Conservation (phyloP, 129 eudicot genomes). For the Chrysanthemum seticuspe region DNA sequence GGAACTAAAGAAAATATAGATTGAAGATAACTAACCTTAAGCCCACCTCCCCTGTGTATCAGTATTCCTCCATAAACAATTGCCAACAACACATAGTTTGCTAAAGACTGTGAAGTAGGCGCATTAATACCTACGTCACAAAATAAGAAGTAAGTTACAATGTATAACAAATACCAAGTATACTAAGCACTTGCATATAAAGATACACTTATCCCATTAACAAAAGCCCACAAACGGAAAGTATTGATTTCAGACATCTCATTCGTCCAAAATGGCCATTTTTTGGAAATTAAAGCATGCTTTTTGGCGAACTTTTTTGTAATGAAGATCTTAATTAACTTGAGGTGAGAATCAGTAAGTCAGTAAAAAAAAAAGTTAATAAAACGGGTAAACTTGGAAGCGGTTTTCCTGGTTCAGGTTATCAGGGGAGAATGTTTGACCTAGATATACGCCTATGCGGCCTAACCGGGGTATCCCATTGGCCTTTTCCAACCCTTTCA, state of each 20-base stretch:
- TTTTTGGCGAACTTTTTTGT: neutral
- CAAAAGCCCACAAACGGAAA: neutral
- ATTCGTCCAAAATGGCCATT: conserved; percentile 10
- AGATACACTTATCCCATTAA: neutral
- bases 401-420: neutral
- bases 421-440: too few relatives aligned
- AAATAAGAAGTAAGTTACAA: conserved; percentile 15
- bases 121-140: conserved; percentile 75
- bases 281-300: neutral
- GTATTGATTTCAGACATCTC: neutral
- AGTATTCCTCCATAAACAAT: conserved; percentile 66
- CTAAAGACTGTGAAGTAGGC: conserved; percentile 90
- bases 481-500: too few relatives aligned
- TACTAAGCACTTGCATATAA: neutral
- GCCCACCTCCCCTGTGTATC: conserved; percentile 55
- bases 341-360: conserved; percentile 9
- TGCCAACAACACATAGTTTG: conserved; percentile 77
- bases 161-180: neutral
- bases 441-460: too few relatives aligned
- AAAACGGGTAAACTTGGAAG: too few relatives aligned
- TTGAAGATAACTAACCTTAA: conserved; percentile 57
- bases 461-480: too few relatives aligned
- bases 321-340: neutral
- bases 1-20: conserved; percentile 7
- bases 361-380: too few relatives aligned